Evolutionary conservation across 345 rosid genomes (phyloP).

Genomic region (Abelmoschus esculentus): DNA sequence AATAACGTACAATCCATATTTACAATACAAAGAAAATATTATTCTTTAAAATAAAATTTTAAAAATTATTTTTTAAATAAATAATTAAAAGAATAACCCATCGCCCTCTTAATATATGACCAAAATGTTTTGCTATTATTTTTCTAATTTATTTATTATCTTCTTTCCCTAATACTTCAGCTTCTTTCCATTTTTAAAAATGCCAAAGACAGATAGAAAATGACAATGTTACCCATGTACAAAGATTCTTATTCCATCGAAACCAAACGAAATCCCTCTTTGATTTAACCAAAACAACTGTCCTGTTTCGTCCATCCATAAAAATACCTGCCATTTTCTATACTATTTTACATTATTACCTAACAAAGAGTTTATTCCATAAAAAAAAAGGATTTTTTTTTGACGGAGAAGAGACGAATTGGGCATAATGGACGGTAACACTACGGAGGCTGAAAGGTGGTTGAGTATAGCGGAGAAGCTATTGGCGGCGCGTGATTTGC

Average conservation of each 20-base stretch:
- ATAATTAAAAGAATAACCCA: too few relatives aligned
- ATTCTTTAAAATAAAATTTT: too few relatives aligned
- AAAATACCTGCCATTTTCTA: background rate
- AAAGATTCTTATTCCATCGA: background rate
- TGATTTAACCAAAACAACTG: background rate
- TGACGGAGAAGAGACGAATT: slow-evolving; percentile 11
- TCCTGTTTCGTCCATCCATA: background rate
- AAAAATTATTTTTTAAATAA: too few relatives aligned
- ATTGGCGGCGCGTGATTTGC: slow-evolving; percentile 58
- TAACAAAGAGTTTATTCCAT: background rate
- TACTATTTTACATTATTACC: background rate
- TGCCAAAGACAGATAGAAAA: background rate
- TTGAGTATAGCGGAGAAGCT: slow-evolving; percentile 83
- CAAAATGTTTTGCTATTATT: too few relatives aligned
- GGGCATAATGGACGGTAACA: slow-evolving; percentile 28
- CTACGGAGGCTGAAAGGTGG: slow-evolving; percentile 79
- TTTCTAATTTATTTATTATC: too few relatives aligned
- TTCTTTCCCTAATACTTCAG: too few relatives aligned
- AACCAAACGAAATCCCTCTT: background rate
- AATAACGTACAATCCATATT: too few relatives aligned
- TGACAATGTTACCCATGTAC: background rate
- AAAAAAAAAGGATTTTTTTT: background rate
- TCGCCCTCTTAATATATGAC: too few relatives aligned
- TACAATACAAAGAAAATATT: too few relatives aligned
- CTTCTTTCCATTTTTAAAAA: background rate